These are phyloP conservation scores for Suillus luteus DNA, from an alignment of 768 basidiomycete genomes.

Conservation along the genomic window DNA sequence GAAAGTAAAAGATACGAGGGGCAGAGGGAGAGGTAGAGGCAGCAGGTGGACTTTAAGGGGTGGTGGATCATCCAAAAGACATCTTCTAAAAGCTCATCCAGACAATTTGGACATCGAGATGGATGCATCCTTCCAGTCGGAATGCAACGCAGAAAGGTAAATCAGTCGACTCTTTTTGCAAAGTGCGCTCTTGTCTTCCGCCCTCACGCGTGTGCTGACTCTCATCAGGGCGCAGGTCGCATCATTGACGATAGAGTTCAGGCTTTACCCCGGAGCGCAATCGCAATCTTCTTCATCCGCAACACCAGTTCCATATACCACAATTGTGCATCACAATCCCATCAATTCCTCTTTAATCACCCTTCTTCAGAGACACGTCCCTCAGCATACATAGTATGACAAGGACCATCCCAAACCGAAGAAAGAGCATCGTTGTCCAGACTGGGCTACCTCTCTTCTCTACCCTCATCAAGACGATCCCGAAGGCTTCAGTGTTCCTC, in stretches of 20 bases:
- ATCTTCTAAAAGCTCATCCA: slow-evolving; percentile 68
- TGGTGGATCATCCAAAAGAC: slow-evolving; percentile 52
- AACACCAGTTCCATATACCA: slow-evolving; percentile 43
- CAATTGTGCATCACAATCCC: slow-evolving; percentile 67
- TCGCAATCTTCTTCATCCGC: slow-evolving; percentile 40
- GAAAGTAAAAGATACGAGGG: slow-evolving; percentile 21
- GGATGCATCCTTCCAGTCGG: slow-evolving; percentile 76
- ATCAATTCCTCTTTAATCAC: slow-evolving; percentile 49
- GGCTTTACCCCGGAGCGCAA: slow-evolving; percentile 58
- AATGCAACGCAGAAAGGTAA: slow-evolving; percentile 76
- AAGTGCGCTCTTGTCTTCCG: slow-evolving; percentile 53
- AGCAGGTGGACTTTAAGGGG: slow-evolving; percentile 22
- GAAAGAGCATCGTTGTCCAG: slow-evolving; percentile 46
- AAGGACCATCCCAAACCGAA: slow-evolving; percentile 42
- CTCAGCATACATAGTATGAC: slow-evolving; percentile 20
- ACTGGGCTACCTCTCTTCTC: slow-evolving; percentile 27
- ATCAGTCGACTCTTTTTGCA: slow-evolving; percentile 82
- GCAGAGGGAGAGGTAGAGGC: slow-evolving; percentile 27
- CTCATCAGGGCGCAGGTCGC: slow-evolving; percentile 61
- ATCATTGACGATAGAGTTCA: slow-evolving; percentile 73
- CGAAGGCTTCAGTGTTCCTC: too few species aligned
- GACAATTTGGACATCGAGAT: slow-evolving; percentile 69
- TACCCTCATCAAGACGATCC: too few species aligned
- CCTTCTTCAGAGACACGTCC: slow-evolving; percentile 49
- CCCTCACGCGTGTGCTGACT: slow-evolving; percentile 19